Conservation (phyloP, 2,329 filamentous ascomycete genomes). For the Claviceps sp. region DNA sequence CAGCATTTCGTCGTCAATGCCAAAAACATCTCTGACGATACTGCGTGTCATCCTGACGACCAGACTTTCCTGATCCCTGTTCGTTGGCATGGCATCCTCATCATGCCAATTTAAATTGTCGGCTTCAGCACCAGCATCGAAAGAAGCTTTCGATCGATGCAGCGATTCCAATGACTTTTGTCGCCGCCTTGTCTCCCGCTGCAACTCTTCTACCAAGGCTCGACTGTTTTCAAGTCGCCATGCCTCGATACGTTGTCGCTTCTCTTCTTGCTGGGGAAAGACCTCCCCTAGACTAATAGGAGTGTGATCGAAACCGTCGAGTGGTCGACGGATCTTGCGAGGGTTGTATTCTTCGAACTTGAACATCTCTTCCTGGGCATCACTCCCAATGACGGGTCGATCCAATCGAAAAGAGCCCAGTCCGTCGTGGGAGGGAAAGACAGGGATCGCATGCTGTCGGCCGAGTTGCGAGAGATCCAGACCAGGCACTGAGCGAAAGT, state of each 20-base stretch:
- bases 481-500: slow-evolving; percentile 55
- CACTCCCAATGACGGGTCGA: slow-evolving; percentile 35
- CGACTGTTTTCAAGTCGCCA: slow-evolving; percentile 89
- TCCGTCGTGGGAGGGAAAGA: slow-evolving; percentile 87
- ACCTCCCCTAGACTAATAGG: slow-evolving; percentile 40
- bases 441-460: slow-evolving; percentile 46
- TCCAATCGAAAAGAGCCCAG: slow-evolving; percentile 69
- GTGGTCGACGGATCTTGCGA: slow-evolving; percentile 42
- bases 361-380: slow-evolving; percentile 74
- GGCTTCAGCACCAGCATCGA: slow-evolving; percentile 19
- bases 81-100: slow-evolving; percentile 30
- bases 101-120: slow-evolving; percentile 40
- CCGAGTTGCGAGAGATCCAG: slow-evolving; percentile 12
- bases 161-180: slow-evolving; percentile 45
- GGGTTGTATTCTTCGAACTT: slow-evolving; percentile 81
- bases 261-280: slow-evolving; percentile 52
- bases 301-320: slow-evolving; percentile 39
- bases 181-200: slow-evolving; percentile 64
- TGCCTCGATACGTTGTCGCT: slow-evolving; percentile 71
- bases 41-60: slow-evolving; percentile 73
- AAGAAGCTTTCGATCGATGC: slow-evolving; percentile 15
- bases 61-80: slow-evolving; percentile 50
- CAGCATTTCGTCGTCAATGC: slow-evolving; percentile 74
- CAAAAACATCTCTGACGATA: slow-evolving; percentile 79
- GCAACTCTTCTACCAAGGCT: slow-evolving; percentile 75